phyloP scores from a whole-genome alignment of 139 green algal genomes.

The Haematococcus lacustris region DNA sequence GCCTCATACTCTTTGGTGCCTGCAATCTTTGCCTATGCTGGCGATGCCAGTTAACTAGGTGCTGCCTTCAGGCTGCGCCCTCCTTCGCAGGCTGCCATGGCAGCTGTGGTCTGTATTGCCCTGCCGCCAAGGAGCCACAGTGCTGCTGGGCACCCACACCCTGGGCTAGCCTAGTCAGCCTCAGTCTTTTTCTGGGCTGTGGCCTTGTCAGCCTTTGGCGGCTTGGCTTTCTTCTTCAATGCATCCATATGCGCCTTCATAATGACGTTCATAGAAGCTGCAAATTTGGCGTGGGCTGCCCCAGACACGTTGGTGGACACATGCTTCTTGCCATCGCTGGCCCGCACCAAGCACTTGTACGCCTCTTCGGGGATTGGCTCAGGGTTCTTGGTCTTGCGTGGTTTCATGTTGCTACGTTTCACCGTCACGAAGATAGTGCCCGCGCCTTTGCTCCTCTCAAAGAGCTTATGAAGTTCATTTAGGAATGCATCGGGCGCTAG shows the following conservation, averaged over 20 bases:
- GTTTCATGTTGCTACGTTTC: slow-evolving; percentile 59
- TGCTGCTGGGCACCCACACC: no score
- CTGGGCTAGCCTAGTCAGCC: no score
- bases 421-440: slow-evolving; percentile 63
- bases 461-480: slow-evolving; percentile 68
- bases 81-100: no score
- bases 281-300: slow-evolving; percentile 50
- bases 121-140: no score
- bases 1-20: no score
- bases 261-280: slow-evolving; percentile 56
- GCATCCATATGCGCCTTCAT: slow-evolving; percentile 61
- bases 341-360: slow-evolving; percentile 65
- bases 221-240: slow-evolving; percentile 53
- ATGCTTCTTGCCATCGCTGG: slow-evolving; percentile 75
- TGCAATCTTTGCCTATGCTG: no score
- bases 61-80: no score
- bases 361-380: slow-evolving; percentile 20
- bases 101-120: no score
- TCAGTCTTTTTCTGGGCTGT: no score
- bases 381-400: slow-evolving; percentile 26
- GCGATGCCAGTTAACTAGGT: no score
- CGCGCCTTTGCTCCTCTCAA: slow-evolving; percentile 46
- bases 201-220: no score
- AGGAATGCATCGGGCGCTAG: slow-evolving; percentile 68
- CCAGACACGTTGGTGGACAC: slow-evolving; percentile 50